Evolutionary conservation across 1,284 basidiomycete genomes (phyloP).

Genomic region (Golubevia sp.): DNA sequence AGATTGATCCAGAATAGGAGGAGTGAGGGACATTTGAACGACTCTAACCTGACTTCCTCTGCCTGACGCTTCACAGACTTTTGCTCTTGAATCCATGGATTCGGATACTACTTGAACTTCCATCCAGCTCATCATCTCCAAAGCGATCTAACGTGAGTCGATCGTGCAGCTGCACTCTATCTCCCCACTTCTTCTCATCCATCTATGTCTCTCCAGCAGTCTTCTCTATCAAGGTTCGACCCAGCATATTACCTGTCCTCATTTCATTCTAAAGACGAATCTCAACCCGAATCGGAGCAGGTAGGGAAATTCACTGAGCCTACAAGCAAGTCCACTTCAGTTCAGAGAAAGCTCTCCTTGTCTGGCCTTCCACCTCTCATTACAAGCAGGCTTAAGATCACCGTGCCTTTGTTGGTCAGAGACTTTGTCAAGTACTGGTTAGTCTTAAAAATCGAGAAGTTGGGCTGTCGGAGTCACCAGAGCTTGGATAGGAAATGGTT

Average conservation of each 20-base stretch:
- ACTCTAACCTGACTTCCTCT: too few species aligned
- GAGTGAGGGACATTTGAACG: too few species aligned
- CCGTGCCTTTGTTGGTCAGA: conserved; percentile 31
- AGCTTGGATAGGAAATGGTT: too few species aligned
- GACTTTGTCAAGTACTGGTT: conserved; percentile 46
- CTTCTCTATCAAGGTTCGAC: conserved; percentile 7
- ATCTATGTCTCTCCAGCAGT: too few species aligned
- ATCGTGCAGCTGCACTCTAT: not conserved
- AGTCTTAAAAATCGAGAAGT: not conserved
- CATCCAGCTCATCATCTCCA: conserved; percentile 8
- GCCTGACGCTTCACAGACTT: conserved; percentile 10
- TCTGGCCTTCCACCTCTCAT: conserved; percentile 23
- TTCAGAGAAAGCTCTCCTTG: conserved; percentile 16
- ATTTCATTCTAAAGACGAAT: not conserved
- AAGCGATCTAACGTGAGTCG: not conserved
- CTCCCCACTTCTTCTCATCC: conserved; percentile 2
- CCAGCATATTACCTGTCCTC: conserved; percentile 24
- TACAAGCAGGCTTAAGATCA: conserved; percentile 20
- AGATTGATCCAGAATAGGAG: too few species aligned
- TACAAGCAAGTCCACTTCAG: conserved; percentile 11
- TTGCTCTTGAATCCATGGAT: conserved; percentile 47
- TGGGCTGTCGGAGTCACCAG: too few species aligned
- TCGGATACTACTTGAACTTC: conserved; percentile 41
- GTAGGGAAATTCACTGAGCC: conserved; percentile 4
- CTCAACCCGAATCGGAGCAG: not conserved